phyloP scores from a whole-genome alignment of 2,329 filamentous ascomycete species.

The Cercospora berteroae region DNA sequence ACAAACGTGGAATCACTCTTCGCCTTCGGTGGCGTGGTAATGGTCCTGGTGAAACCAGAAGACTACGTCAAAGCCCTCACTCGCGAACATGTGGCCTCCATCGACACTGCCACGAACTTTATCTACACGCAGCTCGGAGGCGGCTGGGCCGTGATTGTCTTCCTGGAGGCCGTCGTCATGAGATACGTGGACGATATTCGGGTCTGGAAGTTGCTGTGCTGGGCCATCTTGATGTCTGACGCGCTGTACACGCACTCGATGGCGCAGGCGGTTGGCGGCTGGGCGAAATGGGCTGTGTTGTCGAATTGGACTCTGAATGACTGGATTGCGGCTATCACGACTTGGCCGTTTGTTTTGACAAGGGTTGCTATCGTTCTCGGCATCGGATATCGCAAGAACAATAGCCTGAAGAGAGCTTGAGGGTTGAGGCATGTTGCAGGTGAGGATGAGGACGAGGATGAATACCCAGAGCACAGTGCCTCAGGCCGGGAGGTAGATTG shows the following conservation, averaged over 20 bases:
- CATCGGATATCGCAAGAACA: constrained; percentile 21
- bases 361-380: constrained; percentile 31
- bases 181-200: constrained; percentile 33
- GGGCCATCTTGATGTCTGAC: constrained; percentile 32
- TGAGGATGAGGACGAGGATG: neutral
- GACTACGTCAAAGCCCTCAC: constrained; percentile 28
- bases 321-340: constrained; percentile 31
- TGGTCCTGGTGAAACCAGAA: constrained; percentile 25
- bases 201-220: constrained; percentile 33
- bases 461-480: too few species aligned
- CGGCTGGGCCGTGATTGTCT: constrained; percentile 33
- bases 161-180: constrained; percentile 32
- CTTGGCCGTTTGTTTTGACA: constrained; percentile 33
- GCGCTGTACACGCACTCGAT: constrained; percentile 30
- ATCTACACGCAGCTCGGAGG: constrained; percentile 34
- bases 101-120: constrained; percentile 29
- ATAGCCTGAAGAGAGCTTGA: constrained; percentile 4
- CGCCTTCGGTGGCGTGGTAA: constrained; percentile 29
- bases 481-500: too few species aligned
- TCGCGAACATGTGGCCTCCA: constrained; percentile 23
- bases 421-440: neutral
- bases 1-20: constrained; percentile 32
- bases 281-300: constrained; percentile 26
- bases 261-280: constrained; percentile 33
- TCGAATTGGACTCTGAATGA: constrained; percentile 31